phyloP scores from a whole-genome alignment of 768 basidiomycete species.

The Suillus ampliporus region DNA sequence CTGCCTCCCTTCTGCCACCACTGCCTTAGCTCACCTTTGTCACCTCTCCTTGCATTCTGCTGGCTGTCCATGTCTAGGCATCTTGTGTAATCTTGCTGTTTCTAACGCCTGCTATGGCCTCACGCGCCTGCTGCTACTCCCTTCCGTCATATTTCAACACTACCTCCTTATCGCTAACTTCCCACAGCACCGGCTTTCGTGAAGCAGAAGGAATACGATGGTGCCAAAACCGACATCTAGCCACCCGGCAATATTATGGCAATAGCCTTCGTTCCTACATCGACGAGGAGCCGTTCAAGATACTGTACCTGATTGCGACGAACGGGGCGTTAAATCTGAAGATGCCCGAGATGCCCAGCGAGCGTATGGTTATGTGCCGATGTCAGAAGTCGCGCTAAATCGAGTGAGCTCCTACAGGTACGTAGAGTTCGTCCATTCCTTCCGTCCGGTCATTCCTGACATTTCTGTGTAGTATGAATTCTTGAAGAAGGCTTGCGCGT shows the following conservation, averaged over 20 bases:
- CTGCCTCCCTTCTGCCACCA: too few species aligned
- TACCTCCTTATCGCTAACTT: too few species aligned
- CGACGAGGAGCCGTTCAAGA: conserved; percentile 94
- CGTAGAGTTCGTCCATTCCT: conserved; percentile 28
- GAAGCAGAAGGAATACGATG: conserved; percentile 96
- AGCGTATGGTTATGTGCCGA: conserved; percentile 99
- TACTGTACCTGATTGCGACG: conserved; percentile 94
- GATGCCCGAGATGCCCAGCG: conserved; percentile 88
- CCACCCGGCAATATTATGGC: conserved; percentile 98
- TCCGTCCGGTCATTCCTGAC: conserved; percentile 14
- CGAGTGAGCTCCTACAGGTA: conserved; percentile 83
- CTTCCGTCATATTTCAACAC: too few species aligned
- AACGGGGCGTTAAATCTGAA: conserved; percentile 98
- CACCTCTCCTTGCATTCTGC: too few species aligned
- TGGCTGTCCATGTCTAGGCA: too few species aligned
- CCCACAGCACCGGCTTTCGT: conserved; percentile 99
- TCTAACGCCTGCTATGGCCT: too few species aligned
- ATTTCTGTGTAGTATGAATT: conserved; percentile 80
- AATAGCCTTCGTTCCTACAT: conserved; percentile 96
- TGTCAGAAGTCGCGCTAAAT: conserved; percentile 90
- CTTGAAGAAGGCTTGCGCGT: conserved; percentile 84
- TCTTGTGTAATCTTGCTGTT: too few species aligned
- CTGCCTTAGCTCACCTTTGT: too few species aligned
- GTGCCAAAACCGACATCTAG: conserved; percentile 97
- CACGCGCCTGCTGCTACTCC: too few species aligned